Evolutionary conservation across 805 yeast genomes (phyloP), one percentile per base, ranked within the genome.

Genomic region (Candida jianshihensis): DNA sequence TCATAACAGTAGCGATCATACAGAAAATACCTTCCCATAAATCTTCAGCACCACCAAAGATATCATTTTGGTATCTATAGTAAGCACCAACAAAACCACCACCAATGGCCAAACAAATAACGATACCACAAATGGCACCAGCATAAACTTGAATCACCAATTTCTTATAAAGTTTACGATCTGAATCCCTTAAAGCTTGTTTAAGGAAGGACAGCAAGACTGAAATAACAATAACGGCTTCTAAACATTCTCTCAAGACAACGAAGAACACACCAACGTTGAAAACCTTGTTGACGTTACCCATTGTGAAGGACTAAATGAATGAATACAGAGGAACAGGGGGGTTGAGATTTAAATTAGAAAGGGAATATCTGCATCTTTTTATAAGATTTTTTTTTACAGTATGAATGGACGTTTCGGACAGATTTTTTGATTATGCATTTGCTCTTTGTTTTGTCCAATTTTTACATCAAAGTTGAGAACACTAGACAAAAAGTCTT

Each of bases 11-110:
- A 3, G 97, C 98, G 59, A 90, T 78, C 47, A 90, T 65, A 63
- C 94, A 85, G 59, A 90, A 88, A 39, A 86, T 70, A 68, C 97
- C 97, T 72, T 90, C 98, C 97, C 97, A 90, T 39, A 90, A 61
- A 59, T 90, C 97, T 60, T 90, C 98, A 16, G 95, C 78, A 11
- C 60, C 56, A 34, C 90, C 70, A 84, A 96, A 90, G 46, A 90
- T 73, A 72, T 90, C 94, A 36, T 74, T 74, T 45, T 81, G 79
- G 34, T 83, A 69, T 26, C 83, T 64, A 60, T 90, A 90, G 67
- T 86, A 90, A 17, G 87, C 88, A 61, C 95, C 98, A 58, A 90
- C 89, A 64, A 90, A 89, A 38, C 88, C 95, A 63, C 85, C 81
- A 60, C 98, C 98, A 44, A 90, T 67, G 38, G 76, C 70, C 34